These are phyloP conservation scores for Xylariaceae sp. DNA, from an alignment of 2,329 filamentous ascomycete genomes.

Conservation along the genomic window DNA sequence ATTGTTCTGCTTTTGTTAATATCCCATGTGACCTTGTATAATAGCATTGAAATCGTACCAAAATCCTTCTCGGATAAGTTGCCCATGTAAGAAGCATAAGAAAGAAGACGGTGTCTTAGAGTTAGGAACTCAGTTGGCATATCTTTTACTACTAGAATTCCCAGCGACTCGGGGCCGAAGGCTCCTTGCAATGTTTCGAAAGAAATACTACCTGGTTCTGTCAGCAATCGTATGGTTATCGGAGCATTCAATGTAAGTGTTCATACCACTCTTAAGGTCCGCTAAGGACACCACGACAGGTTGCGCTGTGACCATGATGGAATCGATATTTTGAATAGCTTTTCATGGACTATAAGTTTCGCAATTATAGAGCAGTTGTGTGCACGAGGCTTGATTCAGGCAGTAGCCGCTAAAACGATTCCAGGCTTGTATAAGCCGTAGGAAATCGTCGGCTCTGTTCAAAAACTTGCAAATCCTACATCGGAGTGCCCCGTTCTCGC, in stretches of 20 bases:
- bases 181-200: conserved; percentile 75
- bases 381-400: conserved; percentile 2
- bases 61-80: conserved; percentile 76
- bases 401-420: conserved; percentile 8
- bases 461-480: background rate
- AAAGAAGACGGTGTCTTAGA: conserved; percentile 77
- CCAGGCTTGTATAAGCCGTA: conserved; percentile 13
- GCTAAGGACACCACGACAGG: conserved; percentile 67
- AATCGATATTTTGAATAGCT: background rate
- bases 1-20: conserved; percentile 47
- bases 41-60: conserved; percentile 54
- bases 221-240: conserved; percentile 7
- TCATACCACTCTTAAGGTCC: conserved; percentile 63
- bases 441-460: conserved; percentile 40
- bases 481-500: conserved; percentile 32
- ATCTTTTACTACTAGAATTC: conserved; percentile 91
- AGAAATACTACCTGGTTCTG: conserved; percentile 63
- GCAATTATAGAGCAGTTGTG: background rate
- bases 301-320: conserved; percentile 55
- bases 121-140: conserved; percentile 73
- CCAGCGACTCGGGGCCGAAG: conserved; percentile 88
- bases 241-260: background rate
- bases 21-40: background rate
- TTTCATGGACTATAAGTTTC: background rate
- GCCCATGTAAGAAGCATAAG: conserved; percentile 87